Percentiles rank a stretch among this genome's conserved stretches.
phyloP scores from a whole-genome alignment of 2,329 filamentous ascomycete genomes.

The Periconia digitata region DNA sequence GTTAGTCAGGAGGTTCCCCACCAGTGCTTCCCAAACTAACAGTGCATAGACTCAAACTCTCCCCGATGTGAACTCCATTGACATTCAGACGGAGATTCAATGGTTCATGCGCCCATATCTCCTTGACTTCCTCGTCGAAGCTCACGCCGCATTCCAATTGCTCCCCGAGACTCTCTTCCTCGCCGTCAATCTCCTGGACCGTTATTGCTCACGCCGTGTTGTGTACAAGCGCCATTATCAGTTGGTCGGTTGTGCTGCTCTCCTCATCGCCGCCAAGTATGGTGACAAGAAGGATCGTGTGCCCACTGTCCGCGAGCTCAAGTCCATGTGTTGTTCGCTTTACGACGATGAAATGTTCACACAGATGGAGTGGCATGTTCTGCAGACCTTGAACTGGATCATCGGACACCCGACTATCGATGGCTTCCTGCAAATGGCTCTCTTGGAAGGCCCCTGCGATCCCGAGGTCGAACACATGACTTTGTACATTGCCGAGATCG shows the following conservation, averaged over 20 bases:
- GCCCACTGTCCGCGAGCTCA: conserved; percentile 94
- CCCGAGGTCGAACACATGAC: conserved; percentile 93
- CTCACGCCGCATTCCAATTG: conserved; percentile 90
- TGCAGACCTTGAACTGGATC: conserved; percentile 95
- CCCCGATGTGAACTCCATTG: conserved; percentile 94
- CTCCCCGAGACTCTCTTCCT: conserved; percentile 95
- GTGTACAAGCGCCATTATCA: conserved; percentile 99
- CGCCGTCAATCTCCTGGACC: conserved; percentile 92
- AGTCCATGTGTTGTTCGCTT: conserved; percentile 98
- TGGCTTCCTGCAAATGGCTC: conserved; percentile 85
- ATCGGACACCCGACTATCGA: conserved; percentile 96
- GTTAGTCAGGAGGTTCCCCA: conserved; percentile 45
- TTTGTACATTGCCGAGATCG: conserved; percentile 90
- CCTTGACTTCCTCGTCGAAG: conserved; percentile 96
- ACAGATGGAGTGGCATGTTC: conserved; percentile 99
- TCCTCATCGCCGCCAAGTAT: conserved; percentile 97
- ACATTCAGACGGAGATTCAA: conserved; percentile 98
- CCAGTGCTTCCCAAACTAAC: conserved; percentile 27
- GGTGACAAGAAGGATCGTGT: conserved; percentile 98
- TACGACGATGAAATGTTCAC: conserved; percentile 99
- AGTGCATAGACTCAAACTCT: conserved; percentile 71
- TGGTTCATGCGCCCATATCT: conserved; percentile 99
- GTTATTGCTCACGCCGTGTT: conserved; percentile 95
- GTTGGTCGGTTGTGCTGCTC: conserved; percentile 90
- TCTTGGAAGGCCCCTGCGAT: conserved; percentile 74